A percentile compares a stretch with the other conserved stretches of the same genome.
phyloP scores from a whole-genome alignment of 2,329 filamentous ascomycete species.

The Pyricularia grisea region DNA sequence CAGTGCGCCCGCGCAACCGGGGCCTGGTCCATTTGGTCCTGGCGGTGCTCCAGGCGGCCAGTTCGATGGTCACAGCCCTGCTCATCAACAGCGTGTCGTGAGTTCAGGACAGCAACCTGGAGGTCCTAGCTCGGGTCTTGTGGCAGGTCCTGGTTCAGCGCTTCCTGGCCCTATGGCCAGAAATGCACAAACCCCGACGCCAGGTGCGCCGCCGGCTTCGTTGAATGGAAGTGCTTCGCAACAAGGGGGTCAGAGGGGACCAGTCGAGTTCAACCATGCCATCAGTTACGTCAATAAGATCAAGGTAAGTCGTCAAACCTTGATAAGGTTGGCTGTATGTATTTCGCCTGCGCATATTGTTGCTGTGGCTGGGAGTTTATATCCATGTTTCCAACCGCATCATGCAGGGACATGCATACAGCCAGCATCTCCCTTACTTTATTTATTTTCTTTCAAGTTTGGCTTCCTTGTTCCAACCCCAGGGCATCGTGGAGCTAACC shows the following conservation, averaged over 20 bases:
- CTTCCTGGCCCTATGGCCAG: slow-evolving; percentile 13
- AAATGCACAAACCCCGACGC: slow-evolving; percentile 52
- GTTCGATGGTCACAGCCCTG: slow-evolving; percentile 20
- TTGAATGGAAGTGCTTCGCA: slow-evolving; percentile 52
- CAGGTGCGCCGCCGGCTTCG: slow-evolving; percentile 34
- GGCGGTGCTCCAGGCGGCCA: slow-evolving; percentile 17
- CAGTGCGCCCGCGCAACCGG: slow-evolving; percentile 45
- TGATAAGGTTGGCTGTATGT: not conserved
- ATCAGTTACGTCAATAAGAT: slow-evolving; percentile 99
- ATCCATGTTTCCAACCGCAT: not conserved
- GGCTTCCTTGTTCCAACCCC: slow-evolving; percentile 1
- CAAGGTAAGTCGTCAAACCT: slow-evolving; percentile 54
- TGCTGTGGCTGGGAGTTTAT: not conserved
- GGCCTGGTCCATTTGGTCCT: slow-evolving; percentile 36
- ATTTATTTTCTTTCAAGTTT: not conserved
- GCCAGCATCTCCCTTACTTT: not conserved
- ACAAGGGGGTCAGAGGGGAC: slow-evolving; percentile 69
- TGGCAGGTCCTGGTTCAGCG: slow-evolving; percentile 1
- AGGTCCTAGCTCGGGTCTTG: slow-evolving; percentile 14
- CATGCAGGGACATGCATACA: not conserved
- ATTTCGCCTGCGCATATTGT: not conserved
- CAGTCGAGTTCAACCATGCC: slow-evolving; percentile 97
- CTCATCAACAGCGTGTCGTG: slow-evolving; percentile 16
- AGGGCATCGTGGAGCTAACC: slow-evolving; percentile 1
- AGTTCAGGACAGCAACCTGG: slow-evolving; percentile 20